These are phyloP conservation scores for Akanthomyces dipterigenus DNA, from an alignment of 2,329 filamentous ascomycete species.

Conservation along the genomic window DNA sequence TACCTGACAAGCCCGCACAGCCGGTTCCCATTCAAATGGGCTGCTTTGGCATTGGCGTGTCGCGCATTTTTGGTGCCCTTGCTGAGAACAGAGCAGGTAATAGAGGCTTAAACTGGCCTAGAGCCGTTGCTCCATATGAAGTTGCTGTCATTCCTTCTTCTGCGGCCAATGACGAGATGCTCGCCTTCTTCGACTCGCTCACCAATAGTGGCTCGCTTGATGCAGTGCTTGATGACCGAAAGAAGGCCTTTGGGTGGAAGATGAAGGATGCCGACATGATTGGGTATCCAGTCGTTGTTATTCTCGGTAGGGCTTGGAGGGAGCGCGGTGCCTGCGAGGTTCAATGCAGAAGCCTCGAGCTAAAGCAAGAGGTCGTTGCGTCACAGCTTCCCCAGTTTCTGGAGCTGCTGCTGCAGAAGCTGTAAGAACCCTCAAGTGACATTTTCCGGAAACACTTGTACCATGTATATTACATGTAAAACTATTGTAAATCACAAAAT, in stretches of 20 bases:
- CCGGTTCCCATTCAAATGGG: conserved; percentile 75
- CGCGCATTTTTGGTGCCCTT: conserved; percentile 79
- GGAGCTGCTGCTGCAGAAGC: conserved; percentile 33
- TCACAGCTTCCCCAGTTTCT: conserved; percentile 38
- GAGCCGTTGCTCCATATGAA: conserved; percentile 78
- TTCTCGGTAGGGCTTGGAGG: conserved; percentile 68
- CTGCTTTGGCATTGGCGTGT: conserved; percentile 91
- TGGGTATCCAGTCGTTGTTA: conserved; percentile 77
- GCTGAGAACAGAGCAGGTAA: conserved; percentile 68
- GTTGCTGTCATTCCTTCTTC: conserved; percentile 56
- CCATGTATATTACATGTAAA: background rate
- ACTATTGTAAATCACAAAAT: background rate
- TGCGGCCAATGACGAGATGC: conserved; percentile 39
- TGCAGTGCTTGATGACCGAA: conserved; percentile 66
- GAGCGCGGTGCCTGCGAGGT: conserved; percentile 60
- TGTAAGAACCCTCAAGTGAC: conserved; percentile 31
- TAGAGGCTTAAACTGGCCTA: conserved; percentile 80
- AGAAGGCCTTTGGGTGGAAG: conserved; percentile 70
- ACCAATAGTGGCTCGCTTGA: conserved; percentile 41
- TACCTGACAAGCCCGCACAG: conserved; percentile 22
- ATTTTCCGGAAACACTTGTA: background rate
- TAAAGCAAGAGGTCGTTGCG: conserved; percentile 53
- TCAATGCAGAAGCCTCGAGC: conserved; percentile 63
- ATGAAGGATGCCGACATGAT: conserved; percentile 82
- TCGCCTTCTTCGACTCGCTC: conserved; percentile 59